Evolutionary conservation across 352 stramenopile genomes (phyloP).

Genomic region (Aphanomyces euteiches): DNA sequence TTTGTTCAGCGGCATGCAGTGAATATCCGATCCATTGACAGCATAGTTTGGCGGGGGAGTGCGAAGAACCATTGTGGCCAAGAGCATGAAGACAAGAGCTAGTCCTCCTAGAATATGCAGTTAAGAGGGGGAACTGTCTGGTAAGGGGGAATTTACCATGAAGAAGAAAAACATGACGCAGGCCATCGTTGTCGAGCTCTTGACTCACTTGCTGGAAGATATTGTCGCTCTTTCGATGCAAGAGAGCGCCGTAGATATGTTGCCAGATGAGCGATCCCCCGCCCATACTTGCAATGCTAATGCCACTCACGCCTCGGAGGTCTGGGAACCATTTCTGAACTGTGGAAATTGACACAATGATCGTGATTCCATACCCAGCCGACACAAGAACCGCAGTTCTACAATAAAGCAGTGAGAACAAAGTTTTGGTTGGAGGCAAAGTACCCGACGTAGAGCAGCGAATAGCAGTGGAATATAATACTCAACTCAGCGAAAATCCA

Average conservation of each 20-base stretch:
- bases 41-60: constrained; percentile 1
- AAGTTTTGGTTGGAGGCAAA: neutral
- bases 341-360: constrained; percentile 9
- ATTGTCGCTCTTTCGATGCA: too few relatives aligned
- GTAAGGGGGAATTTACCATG: neutral
- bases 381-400: neutral
- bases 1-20: constrained; percentile 6
- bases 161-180: neutral
- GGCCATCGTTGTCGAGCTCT: too few relatives aligned
- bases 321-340: constrained; percentile 26
- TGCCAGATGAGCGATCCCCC: neutral
- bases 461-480: neutral
- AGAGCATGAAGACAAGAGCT: neutral
- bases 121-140: neutral
- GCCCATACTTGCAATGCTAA: neutral
- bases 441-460: constrained; percentile 10
- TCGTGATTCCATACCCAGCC: neutral
- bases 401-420: neutral
- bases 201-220: too few relatives aligned
- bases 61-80: neutral
- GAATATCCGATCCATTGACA: constrained; percentile 19
- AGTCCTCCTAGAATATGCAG: neutral
- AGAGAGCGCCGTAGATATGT: neutral
- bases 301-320: neutral
- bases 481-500: neutral